phyloP scores from a whole-genome alignment of 2,329 filamentous ascomycete genomes.

The Calonectria montana region DNA sequence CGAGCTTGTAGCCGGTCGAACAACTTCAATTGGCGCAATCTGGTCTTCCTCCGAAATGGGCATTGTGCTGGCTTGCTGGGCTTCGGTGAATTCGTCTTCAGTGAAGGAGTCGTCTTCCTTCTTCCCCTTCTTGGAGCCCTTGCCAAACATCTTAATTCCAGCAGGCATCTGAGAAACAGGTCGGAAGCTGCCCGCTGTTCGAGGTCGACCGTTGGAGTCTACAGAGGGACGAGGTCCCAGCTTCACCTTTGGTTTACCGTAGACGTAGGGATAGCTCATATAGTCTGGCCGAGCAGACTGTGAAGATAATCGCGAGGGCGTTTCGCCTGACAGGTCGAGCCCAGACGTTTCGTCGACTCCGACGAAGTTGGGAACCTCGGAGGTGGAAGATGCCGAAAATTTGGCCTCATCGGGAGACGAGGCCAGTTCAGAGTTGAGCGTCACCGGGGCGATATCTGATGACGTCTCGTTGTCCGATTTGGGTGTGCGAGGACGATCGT shows the following conservation, averaged over 20 bases:
- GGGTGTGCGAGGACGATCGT: conserved; percentile 40
- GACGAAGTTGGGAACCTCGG: conserved; percentile 64
- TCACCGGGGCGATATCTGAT: conserved; percentile 52
- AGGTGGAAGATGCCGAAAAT: conserved; percentile 59
- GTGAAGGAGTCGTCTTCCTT: conserved; percentile 45
- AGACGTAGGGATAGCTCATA: conserved; percentile 62
- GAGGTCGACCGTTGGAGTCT: conserved; percentile 70
- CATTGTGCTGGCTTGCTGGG: conserved; percentile 50
- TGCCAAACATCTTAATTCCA: conserved; percentile 78
- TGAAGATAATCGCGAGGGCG: conserved; percentile 59
- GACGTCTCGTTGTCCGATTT: conserved; percentile 44
- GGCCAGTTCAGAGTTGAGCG: conserved; percentile 64
- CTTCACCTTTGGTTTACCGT: conserved; percentile 84
- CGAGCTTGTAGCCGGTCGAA: conserved; percentile 58
- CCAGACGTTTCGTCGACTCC: conserved; percentile 57
- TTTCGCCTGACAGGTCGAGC: conserved; percentile 57
- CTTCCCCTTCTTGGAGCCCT: conserved; percentile 62
- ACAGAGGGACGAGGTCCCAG: conserved; percentile 86
- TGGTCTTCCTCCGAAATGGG: conserved; percentile 48
- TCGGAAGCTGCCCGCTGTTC: conserved; percentile 71
- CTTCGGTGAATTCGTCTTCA: conserved; percentile 51
- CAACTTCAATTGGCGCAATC: conserved; percentile 35
- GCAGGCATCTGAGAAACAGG: conserved; percentile 84
- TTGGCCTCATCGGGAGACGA: conserved; percentile 60
- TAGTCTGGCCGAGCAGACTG: conserved; percentile 65